Evolutionary conservation across 768 basidiomycete species (phyloP).

Genomic region (Cystobasidium tubakii): DNA sequence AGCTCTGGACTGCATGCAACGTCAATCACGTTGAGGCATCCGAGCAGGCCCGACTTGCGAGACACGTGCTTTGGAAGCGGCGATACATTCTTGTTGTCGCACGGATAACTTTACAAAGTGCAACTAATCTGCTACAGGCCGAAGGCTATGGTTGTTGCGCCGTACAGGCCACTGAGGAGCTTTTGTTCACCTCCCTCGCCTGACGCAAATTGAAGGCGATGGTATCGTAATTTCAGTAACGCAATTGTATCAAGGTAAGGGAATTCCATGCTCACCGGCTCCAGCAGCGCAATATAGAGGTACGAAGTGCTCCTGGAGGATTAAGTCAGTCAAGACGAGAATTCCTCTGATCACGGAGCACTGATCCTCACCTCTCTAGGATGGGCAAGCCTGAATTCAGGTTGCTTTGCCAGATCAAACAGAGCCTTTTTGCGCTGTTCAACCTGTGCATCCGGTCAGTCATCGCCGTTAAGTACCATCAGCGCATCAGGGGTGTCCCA

Average conservation of each 20-base stretch:
- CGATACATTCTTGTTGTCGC: too few species aligned
- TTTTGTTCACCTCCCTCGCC: slow-evolving; percentile 28
- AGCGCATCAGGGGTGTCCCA: too few species aligned
- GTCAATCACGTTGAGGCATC: too few species aligned
- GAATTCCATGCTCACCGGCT: slow-evolving; percentile 52
- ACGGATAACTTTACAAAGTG: too few species aligned
- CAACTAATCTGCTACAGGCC: slow-evolving; percentile 18
- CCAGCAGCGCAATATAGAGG: slow-evolving; percentile 64
- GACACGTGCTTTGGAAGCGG: too few species aligned
- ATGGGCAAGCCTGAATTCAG: slow-evolving; percentile 63
- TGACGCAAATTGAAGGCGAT: neutral
- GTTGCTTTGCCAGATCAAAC: slow-evolving; percentile 57
- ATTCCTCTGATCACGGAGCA: neutral
- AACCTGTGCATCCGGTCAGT: slow-evolving; percentile 49
- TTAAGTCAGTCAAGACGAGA: too few species aligned
- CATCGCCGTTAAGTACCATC: neutral
- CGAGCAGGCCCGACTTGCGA: too few species aligned
- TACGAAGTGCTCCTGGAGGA: slow-evolving; percentile 70
- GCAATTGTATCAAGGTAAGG: too few species aligned
- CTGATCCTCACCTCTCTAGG: slow-evolving; percentile 52
- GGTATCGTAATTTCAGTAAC: too few species aligned
- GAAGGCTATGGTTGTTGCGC: slow-evolving; percentile 37
- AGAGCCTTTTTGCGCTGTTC: slow-evolving; percentile 58
- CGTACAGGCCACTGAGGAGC: slow-evolving; percentile 35
- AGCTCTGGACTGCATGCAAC: too few species aligned